phyloP scores from a whole-genome alignment of 2,329 filamentous ascomycete species.

The Elsinoe perseae region DNA sequence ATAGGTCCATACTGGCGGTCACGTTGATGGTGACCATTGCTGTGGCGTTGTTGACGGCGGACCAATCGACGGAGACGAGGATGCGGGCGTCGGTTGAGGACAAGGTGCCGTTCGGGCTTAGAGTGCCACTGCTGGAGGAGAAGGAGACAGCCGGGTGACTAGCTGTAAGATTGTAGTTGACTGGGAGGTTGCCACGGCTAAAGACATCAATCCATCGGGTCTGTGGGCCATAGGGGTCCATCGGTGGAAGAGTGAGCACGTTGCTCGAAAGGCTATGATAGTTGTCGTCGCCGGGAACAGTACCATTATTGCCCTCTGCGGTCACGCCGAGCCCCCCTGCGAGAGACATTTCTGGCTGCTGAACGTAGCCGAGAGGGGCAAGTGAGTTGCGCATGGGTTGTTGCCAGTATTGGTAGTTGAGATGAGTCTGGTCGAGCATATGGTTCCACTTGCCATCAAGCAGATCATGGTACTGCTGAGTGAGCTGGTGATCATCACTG shows the following conservation, averaged over 20 bases:
- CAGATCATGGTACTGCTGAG: slow-evolving; percentile 49
- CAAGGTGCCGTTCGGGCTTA: slow-evolving; percentile 37
- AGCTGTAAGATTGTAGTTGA: slow-evolving; percentile 47
- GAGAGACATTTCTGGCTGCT: slow-evolving; percentile 50
- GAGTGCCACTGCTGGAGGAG: slow-evolving; percentile 43
- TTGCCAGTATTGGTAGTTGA: slow-evolving; percentile 40
- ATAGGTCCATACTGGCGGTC: slow-evolving; percentile 36
- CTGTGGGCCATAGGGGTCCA: slow-evolving; percentile 48
- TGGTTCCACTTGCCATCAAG: slow-evolving; percentile 56
- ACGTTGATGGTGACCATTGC: slow-evolving; percentile 39
- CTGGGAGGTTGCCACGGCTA: slow-evolving; percentile 47
- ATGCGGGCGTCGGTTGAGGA: slow-evolving; percentile 45
- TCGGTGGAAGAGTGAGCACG: slow-evolving; percentile 46
- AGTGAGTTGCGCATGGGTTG: slow-evolving; percentile 65
- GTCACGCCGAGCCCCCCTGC: slow-evolving; percentile 57
- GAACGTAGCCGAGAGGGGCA: slow-evolving; percentile 54
- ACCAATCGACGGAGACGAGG: slow-evolving; percentile 51
- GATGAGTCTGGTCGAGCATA: slow-evolving; percentile 51
- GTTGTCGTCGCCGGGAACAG: slow-evolving; percentile 58
- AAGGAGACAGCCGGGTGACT: slow-evolving; percentile 45
- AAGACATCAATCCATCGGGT: slow-evolving; percentile 58
- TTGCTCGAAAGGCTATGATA: slow-evolving; percentile 50
- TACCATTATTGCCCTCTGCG: slow-evolving; percentile 58
- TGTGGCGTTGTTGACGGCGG: slow-evolving; percentile 13
- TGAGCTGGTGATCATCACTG: slow-evolving; percentile 50